Base-by-base conservation (phyloP, 1,284 basidiomycete genomes). In the Ganoderma lingzhi region DNA sequence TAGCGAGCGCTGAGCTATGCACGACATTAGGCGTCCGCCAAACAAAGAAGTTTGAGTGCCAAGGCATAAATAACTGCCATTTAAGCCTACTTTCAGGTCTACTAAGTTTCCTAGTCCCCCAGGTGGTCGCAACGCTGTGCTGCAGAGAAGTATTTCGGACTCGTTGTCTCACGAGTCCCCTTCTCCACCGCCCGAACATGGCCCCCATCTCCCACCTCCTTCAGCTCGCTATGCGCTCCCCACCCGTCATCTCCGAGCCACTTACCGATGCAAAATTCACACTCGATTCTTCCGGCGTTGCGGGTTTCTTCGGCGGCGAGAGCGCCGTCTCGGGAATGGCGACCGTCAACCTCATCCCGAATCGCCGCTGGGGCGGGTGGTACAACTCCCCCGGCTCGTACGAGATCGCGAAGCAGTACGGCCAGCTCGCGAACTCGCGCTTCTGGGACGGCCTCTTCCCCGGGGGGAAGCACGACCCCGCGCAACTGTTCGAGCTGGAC, bases 381-480 rank as follows among this genome's bases (percentile, higher is more conserved):
- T 72, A 72, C 69, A 74, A 74, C 62, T 45, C 71, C 1, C 73
- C 73, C 2, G 73, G 73, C 9, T 63, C 67, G 17, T 72, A 74
- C 66, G 71, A 72, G 68, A 69, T 72, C 39, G 73, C 70, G 28
- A 74, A 74, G 64, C 69, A 69, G 53, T 74, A 74, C 61, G 73
- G 73, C 5, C 73, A 71, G 64, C 67, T 74, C 55, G 69, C 71
- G 15, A 72, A 72, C 58, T 70, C 73, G 37, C 71, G 71, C 42
- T 48, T 72, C 60, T 74, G 73, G 73, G 73, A 72, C 63, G 73
- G 69, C 0, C 73, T 74, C 55, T 74, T 72, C 64, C 73, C 71
- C 1, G 73, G 73, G 3, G 44, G 59, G 15, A 70, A 70, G n/a
- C 64, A 69, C 71, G 69, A 72, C 62, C 69, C 73, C 55, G 69